A percentile compares a stretch with the other conserved stretches of the same genome.
Conservation (phyloP, 768 basidiomycete genomes). For the Crepidotus variabilis region DNA sequence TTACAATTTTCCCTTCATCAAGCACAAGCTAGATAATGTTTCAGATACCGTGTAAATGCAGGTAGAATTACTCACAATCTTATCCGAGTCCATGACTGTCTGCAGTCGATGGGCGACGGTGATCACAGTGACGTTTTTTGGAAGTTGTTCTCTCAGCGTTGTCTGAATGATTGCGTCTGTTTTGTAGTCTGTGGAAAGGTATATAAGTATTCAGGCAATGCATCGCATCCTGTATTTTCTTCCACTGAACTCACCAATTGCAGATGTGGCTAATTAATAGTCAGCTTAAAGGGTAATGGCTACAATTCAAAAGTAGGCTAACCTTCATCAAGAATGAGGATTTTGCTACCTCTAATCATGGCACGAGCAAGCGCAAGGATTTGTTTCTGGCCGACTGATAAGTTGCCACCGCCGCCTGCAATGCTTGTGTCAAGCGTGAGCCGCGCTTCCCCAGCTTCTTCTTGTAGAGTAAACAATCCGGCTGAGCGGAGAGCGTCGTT, state of each 20-base stretch:
- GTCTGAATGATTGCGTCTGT: slow-evolving; percentile 70
- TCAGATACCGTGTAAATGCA: slow-evolving; percentile 14
- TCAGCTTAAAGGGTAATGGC: too few species aligned
- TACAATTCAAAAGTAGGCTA: too few species aligned
- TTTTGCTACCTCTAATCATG: slow-evolving; percentile 51
- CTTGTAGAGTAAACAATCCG: slow-evolving; percentile 36
- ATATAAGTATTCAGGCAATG: neutral
- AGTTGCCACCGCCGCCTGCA: slow-evolving; percentile 59
- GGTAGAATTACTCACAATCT: slow-evolving; percentile 31
- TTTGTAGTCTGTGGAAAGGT: slow-evolving; percentile 38
- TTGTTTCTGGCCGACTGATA: slow-evolving; percentile 76
- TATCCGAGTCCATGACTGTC: slow-evolving; percentile 68
- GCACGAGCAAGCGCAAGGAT: slow-evolving; percentile 66
- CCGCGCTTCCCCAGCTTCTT: slow-evolving; percentile 43
- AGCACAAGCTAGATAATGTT: slow-evolving; percentile 37
- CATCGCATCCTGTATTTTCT: neutral
- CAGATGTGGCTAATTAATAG: slow-evolving; percentile 32
- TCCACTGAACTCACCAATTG: slow-evolving; percentile 34
- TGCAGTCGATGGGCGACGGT: slow-evolving; percentile 70
- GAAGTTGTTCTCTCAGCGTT: slow-evolving; percentile 63
- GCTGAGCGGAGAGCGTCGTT: slow-evolving; percentile 37
- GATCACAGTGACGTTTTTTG: slow-evolving; percentile 54
- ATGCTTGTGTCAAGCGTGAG: slow-evolving; percentile 44
- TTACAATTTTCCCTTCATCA: slow-evolving; percentile 47
- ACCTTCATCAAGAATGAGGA: slow-evolving; percentile 58